Conservation (phyloP, 1,284 basidiomycete species). For the Waitea zeae region DNA sequence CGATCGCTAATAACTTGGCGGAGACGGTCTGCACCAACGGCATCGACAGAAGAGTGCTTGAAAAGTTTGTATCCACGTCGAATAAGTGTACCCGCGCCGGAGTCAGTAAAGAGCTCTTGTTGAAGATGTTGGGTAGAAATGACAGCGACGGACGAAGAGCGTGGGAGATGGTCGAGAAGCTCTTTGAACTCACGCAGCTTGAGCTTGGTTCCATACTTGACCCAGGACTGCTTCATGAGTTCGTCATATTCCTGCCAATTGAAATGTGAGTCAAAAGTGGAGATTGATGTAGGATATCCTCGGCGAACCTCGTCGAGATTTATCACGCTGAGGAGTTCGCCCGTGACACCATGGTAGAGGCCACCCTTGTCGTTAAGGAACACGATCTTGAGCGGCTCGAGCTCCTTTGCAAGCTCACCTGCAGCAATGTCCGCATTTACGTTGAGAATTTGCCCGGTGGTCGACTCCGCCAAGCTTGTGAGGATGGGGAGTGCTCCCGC, state of each 20-base stretch:
- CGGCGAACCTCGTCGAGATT: constrained; percentile 86
- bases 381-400: constrained; percentile 98
- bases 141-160: constrained; percentile 95
- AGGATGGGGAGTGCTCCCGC: constrained; percentile 89
- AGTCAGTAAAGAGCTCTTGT: constrained; percentile 98
- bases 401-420: constrained; percentile 87
- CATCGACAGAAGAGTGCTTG: constrained; percentile 71
- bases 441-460: constrained; percentile 88
- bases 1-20: constrained; percentile 88
- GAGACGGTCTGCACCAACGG: constrained; percentile 83
- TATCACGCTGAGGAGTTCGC: constrained; percentile 89
- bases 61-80: constrained; percentile 96
- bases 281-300: neutral
- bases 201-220: constrained; percentile 98
- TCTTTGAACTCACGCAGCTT: constrained; percentile 99
- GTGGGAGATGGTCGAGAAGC: constrained; percentile 93
- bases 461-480: constrained; percentile 80
- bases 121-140: constrained; percentile 90
- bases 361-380: constrained; percentile 98
- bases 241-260: constrained; percentile 73
- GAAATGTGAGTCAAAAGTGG: neutral
- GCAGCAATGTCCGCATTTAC: constrained; percentile 96
- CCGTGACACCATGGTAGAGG: constrained; percentile 91
- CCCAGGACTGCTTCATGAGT: constrained; percentile 99
- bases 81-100: constrained; percentile 93